A percentile compares a stretch with the other conserved stretches of the same genome.
These are phyloP conservation scores for Amborella trichopoda DNA, from an alignment of 164 flowering plant species.

Conservation along the genomic window DNA sequence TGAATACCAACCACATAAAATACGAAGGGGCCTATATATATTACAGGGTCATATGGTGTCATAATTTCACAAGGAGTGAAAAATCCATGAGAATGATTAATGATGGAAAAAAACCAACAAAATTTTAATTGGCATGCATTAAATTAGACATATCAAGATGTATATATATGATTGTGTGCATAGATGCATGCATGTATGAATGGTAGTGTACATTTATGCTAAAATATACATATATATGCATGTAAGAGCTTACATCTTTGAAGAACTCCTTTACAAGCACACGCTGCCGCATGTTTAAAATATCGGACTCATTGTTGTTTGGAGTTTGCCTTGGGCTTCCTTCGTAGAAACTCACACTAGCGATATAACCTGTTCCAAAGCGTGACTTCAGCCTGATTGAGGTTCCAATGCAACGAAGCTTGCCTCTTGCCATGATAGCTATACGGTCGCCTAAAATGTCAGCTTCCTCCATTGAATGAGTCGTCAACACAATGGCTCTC, in stretches of 20 bases:
- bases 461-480: slow-evolving; percentile 99
- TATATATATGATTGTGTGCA: too few relatives aligned
- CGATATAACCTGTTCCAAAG: slow-evolving; percentile 85
- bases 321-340: slow-evolving; percentile 23
- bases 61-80: too few relatives aligned
- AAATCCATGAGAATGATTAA: too few relatives aligned
- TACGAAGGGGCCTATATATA: too few relatives aligned
- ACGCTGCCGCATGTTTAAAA: slow-evolving; percentile 14
- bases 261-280: slow-evolving; percentile 76
- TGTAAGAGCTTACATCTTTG: slow-evolving; percentile 39
- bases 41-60: too few relatives aligned
- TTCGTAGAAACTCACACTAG: slow-evolving; percentile 55
- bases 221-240: too few relatives aligned
- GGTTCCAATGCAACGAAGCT: slow-evolving; percentile 92
- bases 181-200: too few relatives aligned
- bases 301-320: slow-evolving; percentile 7
- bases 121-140: too few relatives aligned
- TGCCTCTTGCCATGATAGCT: slow-evolving; percentile 98
- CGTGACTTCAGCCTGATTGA: slow-evolving; percentile 85
- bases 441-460: slow-evolving; percentile 88
- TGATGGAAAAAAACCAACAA: too few relatives aligned
- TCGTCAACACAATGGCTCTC: slow-evolving; percentile 74
- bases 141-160: too few relatives aligned
- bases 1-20: too few relatives aligned
- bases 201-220: too few relatives aligned